Conservation (phyloP, 2,329 filamentous ascomycete species). For the Macroventuria anomochaeta region DNA sequence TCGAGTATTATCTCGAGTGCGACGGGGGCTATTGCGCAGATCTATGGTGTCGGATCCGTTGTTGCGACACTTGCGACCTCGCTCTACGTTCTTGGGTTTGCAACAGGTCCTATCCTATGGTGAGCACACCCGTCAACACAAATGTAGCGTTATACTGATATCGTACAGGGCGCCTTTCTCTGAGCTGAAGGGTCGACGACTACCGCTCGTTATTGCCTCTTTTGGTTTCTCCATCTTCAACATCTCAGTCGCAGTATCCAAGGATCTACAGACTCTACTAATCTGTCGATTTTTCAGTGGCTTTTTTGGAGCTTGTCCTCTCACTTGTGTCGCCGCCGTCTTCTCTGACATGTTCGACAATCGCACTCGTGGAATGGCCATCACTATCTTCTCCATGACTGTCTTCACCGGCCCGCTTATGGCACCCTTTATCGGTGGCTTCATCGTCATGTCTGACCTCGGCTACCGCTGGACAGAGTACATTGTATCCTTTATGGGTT, state of each 20-base stretch:
- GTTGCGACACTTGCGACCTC: conserved; percentile 59
- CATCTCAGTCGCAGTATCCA: conserved; percentile 56
- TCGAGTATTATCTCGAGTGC: conserved; percentile 53
- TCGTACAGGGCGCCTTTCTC: conserved; percentile 58
- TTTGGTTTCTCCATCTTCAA: conserved; percentile 61
- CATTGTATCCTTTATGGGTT: conserved; percentile 63
- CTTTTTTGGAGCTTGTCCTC: conserved; percentile 61
- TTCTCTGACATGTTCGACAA: conserved; percentile 64
- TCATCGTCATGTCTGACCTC: conserved; percentile 58
- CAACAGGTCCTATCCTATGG: conserved; percentile 16
- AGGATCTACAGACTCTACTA: conserved; percentile 61
- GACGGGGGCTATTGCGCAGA: conserved; percentile 36
- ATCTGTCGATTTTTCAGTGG: conserved; percentile 61
- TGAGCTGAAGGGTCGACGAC: conserved; percentile 57
- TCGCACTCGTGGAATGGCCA: conserved; percentile 44
- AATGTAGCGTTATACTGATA: conserved; percentile 44
- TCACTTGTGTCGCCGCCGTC: conserved; percentile 60
- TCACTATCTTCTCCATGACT: conserved; percentile 60
- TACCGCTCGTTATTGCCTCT: conserved; percentile 57
- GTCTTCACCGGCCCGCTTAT: conserved; percentile 60
- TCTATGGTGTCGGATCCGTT: conserved; percentile 56
- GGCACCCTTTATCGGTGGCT: conserved; percentile 63
- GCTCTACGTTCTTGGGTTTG: conserved; percentile 55
- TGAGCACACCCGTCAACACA: not conserved
- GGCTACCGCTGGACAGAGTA: conserved; percentile 65